phyloP scores from a whole-genome alignment of 179 eudicot genomes.

The Sideroxylon spinosum region DNA sequence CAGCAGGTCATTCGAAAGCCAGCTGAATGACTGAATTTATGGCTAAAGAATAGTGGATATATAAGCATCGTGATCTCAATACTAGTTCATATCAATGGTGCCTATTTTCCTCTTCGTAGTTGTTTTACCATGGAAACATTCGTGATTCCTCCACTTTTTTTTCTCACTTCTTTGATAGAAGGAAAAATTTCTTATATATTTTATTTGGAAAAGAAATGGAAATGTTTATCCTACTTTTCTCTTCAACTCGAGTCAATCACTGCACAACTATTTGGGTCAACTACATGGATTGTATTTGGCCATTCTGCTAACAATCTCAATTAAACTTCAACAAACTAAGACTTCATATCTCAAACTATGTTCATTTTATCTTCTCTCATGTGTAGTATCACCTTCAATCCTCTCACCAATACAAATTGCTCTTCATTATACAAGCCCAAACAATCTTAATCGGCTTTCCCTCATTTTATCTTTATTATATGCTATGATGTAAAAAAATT shows the following conservation, averaged over 20 bases:
- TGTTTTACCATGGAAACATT: not conserved
- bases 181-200: not conserved
- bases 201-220: constrained; percentile 4
- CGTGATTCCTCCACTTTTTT: not conserved
- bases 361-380: too few species aligned
- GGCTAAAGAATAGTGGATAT: not conserved
- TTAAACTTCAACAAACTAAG: too few species aligned
- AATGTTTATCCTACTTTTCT: constrained; percentile 1
- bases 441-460: too few species aligned
- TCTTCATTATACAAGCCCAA: too few species aligned
- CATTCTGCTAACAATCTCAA: too few species aligned
- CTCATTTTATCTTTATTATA: too few species aligned
- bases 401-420: too few species aligned
- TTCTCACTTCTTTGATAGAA: not conserved
- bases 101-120: not conserved
- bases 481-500: too few species aligned
- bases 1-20: not conserved
- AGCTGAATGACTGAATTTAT: not conserved
- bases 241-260: not conserved
- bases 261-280: too few species aligned
- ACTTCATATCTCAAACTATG: too few species aligned
- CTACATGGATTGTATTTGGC: too few species aligned
- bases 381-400: too few species aligned
- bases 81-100: not conserved
- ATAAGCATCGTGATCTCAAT: not conserved